These are phyloP conservation scores for Colletotrichum simmondsii DNA, from an alignment of 2,329 filamentous ascomycete genomes.

Conservation along the genomic window DNA sequence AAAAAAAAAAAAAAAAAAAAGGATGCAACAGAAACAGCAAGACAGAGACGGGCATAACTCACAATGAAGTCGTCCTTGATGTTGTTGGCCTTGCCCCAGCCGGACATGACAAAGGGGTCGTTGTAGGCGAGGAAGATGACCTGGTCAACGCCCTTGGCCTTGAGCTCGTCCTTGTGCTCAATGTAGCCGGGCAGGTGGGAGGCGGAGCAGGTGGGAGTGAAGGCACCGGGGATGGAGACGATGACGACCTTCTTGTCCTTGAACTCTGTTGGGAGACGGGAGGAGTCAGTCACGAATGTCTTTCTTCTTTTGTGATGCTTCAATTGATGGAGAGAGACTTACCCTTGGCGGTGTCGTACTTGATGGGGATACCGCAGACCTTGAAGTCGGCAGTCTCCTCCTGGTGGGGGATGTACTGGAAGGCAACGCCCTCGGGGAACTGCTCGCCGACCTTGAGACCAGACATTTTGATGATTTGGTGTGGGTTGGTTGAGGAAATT, in stretches of 20 bases:
- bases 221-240: slow-evolving; percentile 74
- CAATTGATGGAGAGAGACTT: slow-evolving; percentile 37
- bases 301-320: neutral
- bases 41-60: slow-evolving; percentile 39
- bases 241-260: slow-evolving; percentile 67
- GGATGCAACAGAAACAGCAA: neutral
- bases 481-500: neutral
- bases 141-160: slow-evolving; percentile 83
- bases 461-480: slow-evolving; percentile 55
- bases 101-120: slow-evolving; percentile 88
- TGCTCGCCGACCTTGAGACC: slow-evolving; percentile 82
- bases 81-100: slow-evolving; percentile 89
- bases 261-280: slow-evolving; percentile 61
- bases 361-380: slow-evolving; percentile 80
- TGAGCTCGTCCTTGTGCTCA: slow-evolving; percentile 75
- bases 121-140: slow-evolving; percentile 87
- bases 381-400: slow-evolving; percentile 75
- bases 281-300: neutral
- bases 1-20: neutral
- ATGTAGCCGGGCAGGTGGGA: slow-evolving; percentile 86
- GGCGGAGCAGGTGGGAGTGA: slow-evolving; percentile 88
- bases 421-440: slow-evolving; percentile 84
- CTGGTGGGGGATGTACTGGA: slow-evolving; percentile 85
- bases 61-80: slow-evolving; percentile 75
- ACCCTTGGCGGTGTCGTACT: slow-evolving; percentile 84